A percentile compares a stretch with the other conserved stretches of the same genome.
These are phyloP conservation scores for Ceratocystis ficicola DNA, from an alignment of 2,329 filamentous ascomycete species.

Conservation along the genomic window DNA sequence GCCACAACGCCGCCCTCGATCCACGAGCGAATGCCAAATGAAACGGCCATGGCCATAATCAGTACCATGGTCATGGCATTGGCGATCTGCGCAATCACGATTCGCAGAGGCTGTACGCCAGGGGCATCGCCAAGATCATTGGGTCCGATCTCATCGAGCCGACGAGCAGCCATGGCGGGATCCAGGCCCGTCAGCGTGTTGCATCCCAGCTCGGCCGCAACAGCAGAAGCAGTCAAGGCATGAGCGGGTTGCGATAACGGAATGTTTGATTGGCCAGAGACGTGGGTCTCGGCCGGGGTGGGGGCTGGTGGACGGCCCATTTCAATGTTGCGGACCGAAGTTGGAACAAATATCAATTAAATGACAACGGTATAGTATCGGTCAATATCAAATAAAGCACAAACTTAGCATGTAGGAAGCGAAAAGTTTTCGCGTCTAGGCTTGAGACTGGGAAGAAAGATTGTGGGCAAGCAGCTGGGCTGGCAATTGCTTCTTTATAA, in stretches of 20 bases:
- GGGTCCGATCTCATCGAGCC: conserved; percentile 42
- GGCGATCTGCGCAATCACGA: conserved; percentile 44
- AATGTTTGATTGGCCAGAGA: conserved; percentile 30
- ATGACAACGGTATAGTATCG: background rate
- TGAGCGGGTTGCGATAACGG: conserved; percentile 46
- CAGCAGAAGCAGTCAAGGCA: conserved; percentile 37
- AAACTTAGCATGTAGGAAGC: too few species aligned
- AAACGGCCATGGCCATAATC: conserved; percentile 46
- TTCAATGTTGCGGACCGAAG: background rate
- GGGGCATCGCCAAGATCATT: conserved; percentile 42
- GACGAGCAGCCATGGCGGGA: conserved; percentile 37
- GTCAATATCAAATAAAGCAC: too few species aligned
- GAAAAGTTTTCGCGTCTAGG: too few species aligned
- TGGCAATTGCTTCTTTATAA: background rate
- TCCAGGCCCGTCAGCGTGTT: conserved; percentile 44
- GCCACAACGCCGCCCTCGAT: conserved; percentile 41
- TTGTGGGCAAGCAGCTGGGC: too few species aligned
- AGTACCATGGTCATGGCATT: conserved; percentile 50
- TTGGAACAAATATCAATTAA: background rate
- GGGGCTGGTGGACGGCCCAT: conserved; percentile 7
- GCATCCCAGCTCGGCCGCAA: conserved; percentile 42
- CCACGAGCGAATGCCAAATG: conserved; percentile 39
- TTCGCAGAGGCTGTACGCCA: conserved; percentile 44
- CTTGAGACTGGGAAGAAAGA: too few species aligned
- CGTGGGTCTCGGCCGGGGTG: conserved; percentile 23